phyloP scores from a whole-genome alignment of 495 filamentous ascomycete species.

The Poronia punctata region DNA sequence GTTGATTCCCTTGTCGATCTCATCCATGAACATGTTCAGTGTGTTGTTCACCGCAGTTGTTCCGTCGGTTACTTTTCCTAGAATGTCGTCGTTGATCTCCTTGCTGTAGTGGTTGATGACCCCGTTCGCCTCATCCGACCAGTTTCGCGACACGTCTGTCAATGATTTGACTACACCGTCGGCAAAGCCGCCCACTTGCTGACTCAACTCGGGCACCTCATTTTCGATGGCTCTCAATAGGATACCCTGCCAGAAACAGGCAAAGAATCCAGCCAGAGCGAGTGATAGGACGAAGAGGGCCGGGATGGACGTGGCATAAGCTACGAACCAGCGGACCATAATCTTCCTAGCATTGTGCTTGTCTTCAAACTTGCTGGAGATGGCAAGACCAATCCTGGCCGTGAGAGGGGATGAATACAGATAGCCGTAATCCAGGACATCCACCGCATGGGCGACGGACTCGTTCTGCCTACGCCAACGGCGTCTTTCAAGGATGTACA shows the following conservation, averaged over 20 bases:
- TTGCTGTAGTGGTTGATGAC: slow-evolving; percentile 60
- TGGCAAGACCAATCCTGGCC: slow-evolving; percentile 60
- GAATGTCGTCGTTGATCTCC: slow-evolving; percentile 74
- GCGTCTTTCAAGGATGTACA: slow-evolving; percentile 73
- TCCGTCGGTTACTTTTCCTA: slow-evolving; percentile 82
- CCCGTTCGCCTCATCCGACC: slow-evolving; percentile 70
- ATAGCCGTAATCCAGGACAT: slow-evolving; percentile 85
- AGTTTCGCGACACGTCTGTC: slow-evolving; percentile 63
- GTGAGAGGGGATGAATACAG: slow-evolving; percentile 76
- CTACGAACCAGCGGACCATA: slow-evolving; percentile 74
- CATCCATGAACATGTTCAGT: slow-evolving; percentile 69
- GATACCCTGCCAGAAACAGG: slow-evolving; percentile 78
- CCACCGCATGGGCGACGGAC: slow-evolving; percentile 61
- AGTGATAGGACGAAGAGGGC: slow-evolving; percentile 85
- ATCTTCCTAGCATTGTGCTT: slow-evolving; percentile 49
- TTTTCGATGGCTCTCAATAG: slow-evolving; percentile 66
- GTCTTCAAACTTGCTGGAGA: slow-evolving; percentile 60
- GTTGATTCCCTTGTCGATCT: slow-evolving; percentile 64
- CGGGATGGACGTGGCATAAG: slow-evolving; percentile 77
- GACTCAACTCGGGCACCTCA: slow-evolving; percentile 66
- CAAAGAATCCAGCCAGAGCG: slow-evolving; percentile 75
- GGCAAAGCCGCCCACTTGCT: slow-evolving; percentile 75
- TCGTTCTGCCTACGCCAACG: slow-evolving; percentile 63
- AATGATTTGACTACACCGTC: slow-evolving; percentile 68
- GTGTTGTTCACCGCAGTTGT: slow-evolving; percentile 79